phyloP scores from a whole-genome alignment of 345 rosid species.

The Turritis glabra region DNA sequence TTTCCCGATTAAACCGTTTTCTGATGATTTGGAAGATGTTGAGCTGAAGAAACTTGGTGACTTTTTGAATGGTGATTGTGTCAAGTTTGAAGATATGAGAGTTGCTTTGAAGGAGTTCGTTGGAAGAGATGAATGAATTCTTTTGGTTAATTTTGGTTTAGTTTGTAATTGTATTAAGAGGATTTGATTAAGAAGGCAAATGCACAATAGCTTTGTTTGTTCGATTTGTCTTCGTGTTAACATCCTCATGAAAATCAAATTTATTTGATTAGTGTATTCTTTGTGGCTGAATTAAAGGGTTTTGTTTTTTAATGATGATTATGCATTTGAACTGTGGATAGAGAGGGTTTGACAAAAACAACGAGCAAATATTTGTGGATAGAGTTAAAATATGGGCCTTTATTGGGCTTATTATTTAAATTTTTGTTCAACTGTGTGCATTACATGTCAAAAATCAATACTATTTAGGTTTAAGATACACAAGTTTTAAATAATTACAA shows the following conservation, averaged over 20 bases:
- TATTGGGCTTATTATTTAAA: neutral
- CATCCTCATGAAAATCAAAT: constrained; percentile 2
- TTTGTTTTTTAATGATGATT: neutral
- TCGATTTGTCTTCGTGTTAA: constrained; percentile 5
- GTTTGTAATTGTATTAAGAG: constrained; percentile 18
- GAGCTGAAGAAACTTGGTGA: constrained; percentile 57
- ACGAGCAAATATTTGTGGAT: no score
- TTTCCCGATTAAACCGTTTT: constrained; percentile 65
- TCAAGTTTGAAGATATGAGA: constrained; percentile 64
- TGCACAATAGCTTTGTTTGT: constrained; percentile 37
- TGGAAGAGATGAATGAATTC: constrained; percentile 20
- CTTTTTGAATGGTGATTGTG: constrained; percentile 56
- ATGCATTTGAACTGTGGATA: neutral
- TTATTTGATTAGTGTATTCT: constrained; percentile 3
- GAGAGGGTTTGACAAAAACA: no score
- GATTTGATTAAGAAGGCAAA: constrained; percentile 17
- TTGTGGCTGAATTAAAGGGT: neutral
- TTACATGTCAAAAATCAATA: no score
- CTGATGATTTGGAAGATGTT: constrained; percentile 51
- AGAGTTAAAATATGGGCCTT: neutral
- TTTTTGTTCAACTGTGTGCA: neutral
- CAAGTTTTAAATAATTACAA: no score
- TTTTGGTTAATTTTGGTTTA: neutral
- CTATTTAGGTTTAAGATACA: no score
- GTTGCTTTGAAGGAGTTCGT: constrained; percentile 60